Base-by-base conservation (phyloP, 1,284 basidiomycete genomes). In the Irpex sp. region DNA sequence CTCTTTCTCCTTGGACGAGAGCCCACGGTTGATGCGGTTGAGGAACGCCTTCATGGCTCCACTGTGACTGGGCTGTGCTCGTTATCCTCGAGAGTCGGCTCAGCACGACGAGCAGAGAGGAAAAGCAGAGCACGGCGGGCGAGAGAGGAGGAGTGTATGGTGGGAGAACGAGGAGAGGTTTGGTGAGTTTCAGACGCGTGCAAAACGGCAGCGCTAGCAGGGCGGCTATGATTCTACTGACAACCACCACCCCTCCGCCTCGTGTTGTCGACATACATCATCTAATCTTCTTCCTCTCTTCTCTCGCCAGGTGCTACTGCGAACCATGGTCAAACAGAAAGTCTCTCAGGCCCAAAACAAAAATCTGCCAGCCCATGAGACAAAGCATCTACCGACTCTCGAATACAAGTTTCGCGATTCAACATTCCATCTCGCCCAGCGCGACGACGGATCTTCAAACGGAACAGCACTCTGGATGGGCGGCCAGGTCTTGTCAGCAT, bases 381-480 rank as follows among this genome's bases (percentile, higher is more conserved):
- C 91, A 54, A 94, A 94, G 77, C 87, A 93, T 67, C 62, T 88
- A 19, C 71, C 78, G 19, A 62, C 76, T 51, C 83, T 93, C 64
- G 55, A 60, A 11, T 83, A 85, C 69, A 77, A 81, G 21, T 84
- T 87, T 66, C 74, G 70, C 52, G 62, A 73, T 31, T 68, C 72
- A 60, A 64, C 69, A 36, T 85, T 91, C 68, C 66, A 71, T 37
- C 80, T 90, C 62, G 44, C 73, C 1, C 90, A 92, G 76, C 78
- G 74, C 63, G 79, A 86, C 74, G 80, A 88, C 70, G 85, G 86
- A 26, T 71, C 74, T 7, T 85, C 88, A 49, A 94, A 92, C 66
- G 94, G 94, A 17, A 93, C 92, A n/a, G 87, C 92, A 1, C 84
- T 96, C 62, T 96, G 94, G 94, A 86, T 94, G 62, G 87, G 88